Percentiles rank a stretch among this genome's conserved stretches.
Evolutionary conservation across 805 yeast species (phyloP).

Genomic region (Kazachstania kunashirensis): DNA sequence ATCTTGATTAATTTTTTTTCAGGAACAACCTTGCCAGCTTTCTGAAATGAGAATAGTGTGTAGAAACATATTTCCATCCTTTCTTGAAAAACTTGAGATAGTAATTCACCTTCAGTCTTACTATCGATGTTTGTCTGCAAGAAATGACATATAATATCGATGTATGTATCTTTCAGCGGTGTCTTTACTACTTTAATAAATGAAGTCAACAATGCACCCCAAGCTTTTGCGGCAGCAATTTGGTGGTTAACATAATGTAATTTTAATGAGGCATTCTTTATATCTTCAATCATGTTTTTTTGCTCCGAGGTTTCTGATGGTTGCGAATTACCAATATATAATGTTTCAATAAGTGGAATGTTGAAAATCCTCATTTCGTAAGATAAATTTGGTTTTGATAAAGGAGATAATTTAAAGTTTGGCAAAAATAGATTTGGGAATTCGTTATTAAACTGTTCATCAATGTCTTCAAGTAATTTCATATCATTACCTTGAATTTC

Average conservation of each 20-base stretch:
- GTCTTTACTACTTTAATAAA: slow-evolving; percentile 38
- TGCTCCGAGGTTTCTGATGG: slow-evolving; percentile 33
- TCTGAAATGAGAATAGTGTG: slow-evolving; percentile 25
- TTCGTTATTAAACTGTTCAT: slow-evolving; percentile 36
- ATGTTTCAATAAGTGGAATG: slow-evolving; percentile 49
- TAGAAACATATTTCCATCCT: slow-evolving; percentile 62
- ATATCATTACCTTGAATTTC: slow-evolving; percentile 39
- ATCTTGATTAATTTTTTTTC: slow-evolving; percentile 22
- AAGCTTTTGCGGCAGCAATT: slow-evolving; percentile 56
- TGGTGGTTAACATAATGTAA: slow-evolving; percentile 59
- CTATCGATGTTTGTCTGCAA: slow-evolving; percentile 40
- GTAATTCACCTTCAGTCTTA: slow-evolving; percentile 39
- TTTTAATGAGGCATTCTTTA: slow-evolving; percentile 51
- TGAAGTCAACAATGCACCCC: slow-evolving; percentile 70
- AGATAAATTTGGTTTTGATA: slow-evolving; percentile 38
- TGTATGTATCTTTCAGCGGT: slow-evolving; percentile 28
- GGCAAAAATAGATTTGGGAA: slow-evolving; percentile 41
- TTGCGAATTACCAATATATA: slow-evolving; percentile 36
- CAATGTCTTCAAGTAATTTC: slow-evolving; percentile 37
- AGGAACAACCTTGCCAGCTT: slow-evolving; percentile 12
- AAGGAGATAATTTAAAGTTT: slow-evolving; percentile 43
- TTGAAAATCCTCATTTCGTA: slow-evolving; percentile 48
- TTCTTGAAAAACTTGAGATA: slow-evolving; percentile 44
- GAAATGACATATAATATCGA: slow-evolving; percentile 38
- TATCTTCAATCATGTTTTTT: slow-evolving; percentile 36